Conservation (phyloP, 2,329 filamentous ascomycete genomes). For the Pseudogymnoascus sp. region DNA sequence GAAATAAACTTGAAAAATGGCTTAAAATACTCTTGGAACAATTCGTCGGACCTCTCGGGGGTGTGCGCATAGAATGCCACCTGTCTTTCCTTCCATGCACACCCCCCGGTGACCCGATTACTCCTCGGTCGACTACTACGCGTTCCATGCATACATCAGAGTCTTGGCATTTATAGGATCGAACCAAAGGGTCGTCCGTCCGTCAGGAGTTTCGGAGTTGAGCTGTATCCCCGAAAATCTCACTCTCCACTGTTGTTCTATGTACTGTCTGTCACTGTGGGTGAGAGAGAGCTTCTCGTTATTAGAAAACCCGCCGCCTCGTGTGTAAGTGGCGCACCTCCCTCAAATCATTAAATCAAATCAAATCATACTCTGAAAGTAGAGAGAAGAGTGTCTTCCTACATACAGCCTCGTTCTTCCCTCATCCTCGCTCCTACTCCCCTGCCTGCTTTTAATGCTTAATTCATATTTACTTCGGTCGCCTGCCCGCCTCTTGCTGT, state of each 20-base stretch:
- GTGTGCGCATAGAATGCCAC: not conserved
- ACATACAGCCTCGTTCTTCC: not conserved
- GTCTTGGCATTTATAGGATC: not conserved
- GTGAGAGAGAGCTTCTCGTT: not conserved
- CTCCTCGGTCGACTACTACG: not conserved
- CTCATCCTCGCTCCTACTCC: not conserved
- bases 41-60: not conserved
- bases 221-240: constrained; percentile 6
- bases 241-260: not conserved
- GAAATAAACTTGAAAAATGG: not conserved
- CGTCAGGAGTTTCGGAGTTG: constrained; percentile 1
- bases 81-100: not conserved
- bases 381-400: constrained; percentile 1
- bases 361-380: constrained; percentile 2
- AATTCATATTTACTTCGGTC: not conserved
- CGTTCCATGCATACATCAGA: constrained; percentile 6
- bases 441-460: constrained; percentile 5
- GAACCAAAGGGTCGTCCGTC: not conserved
- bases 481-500: not conserved
- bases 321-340: constrained; percentile 4
- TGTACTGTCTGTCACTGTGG: not conserved
- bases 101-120: not conserved
- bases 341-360: not conserved
- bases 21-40: not conserved
- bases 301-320: not conserved